phyloP scores from a whole-genome alignment of 2,329 filamentous ascomycete genomes.

The Colletotrichum sansevieriae region DNA sequence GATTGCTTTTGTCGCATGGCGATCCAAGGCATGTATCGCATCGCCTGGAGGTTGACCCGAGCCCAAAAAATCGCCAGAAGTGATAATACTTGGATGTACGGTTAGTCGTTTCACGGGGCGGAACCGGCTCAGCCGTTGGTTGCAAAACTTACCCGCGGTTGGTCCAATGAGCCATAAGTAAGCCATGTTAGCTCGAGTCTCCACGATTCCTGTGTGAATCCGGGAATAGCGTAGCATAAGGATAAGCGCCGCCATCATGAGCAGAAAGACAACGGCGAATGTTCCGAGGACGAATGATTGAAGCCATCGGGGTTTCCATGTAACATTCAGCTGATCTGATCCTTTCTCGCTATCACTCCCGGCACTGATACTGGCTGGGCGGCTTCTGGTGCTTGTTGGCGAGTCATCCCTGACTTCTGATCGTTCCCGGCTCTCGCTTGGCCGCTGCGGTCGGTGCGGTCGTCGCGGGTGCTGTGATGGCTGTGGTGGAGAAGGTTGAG shows the following conservation, averaged over 20 bases:
- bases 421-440: no score
- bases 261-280: constrained; percentile 18
- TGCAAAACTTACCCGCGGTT: constrained; percentile 15
- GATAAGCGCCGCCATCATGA: background rate
- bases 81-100: background rate
- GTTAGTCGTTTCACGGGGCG: background rate
- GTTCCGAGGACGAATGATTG: constrained; percentile 1
- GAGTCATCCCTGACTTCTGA: background rate
- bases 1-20: background rate
- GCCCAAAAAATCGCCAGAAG: constrained; percentile 19
- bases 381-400: background rate
- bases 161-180: constrained; percentile 28
- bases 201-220: constrained; percentile 9
- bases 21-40: constrained; percentile 30
- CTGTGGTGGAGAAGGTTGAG: background rate
- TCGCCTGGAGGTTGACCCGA: constrained; percentile 27
- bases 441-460: background rate
- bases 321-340: background rate
- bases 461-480: background rate
- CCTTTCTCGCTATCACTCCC: background rate
- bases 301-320: constrained; percentile 28
- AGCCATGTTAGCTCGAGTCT: constrained; percentile 4
- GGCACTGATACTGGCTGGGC: background rate
- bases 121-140: background rate
- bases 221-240: constrained; percentile 17